Conservation (phyloP, 305 asterid genomes). For the Fraxinus velutina region DNA sequence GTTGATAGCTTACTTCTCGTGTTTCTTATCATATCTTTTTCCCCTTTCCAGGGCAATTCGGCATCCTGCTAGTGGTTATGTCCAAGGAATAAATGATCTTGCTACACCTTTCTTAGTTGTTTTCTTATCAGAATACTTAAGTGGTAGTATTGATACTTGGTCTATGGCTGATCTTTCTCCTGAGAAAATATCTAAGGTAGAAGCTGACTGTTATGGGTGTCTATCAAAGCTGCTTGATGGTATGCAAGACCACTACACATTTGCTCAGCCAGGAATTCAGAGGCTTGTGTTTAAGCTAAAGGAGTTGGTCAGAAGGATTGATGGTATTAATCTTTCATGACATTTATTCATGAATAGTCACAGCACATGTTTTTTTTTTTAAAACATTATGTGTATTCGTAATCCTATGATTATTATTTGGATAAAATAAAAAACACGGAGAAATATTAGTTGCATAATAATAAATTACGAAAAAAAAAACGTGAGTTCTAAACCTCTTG, state of each 20-base stretch:
- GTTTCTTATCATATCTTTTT: slow-evolving; percentile 12
- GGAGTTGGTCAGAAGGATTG: slow-evolving; percentile 93
- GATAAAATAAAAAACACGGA: not conserved
- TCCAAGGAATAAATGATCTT: slow-evolving; percentile 97
- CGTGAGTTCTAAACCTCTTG: not conserved
- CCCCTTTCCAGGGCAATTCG: slow-evolving; percentile 78
- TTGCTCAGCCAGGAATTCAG: slow-evolving; percentile 99
- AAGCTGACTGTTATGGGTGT: slow-evolving; percentile 99
- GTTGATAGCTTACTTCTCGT: not conserved
- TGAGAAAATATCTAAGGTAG: slow-evolving; percentile 62
- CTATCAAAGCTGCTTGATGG: slow-evolving; percentile 93
- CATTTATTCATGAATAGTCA: not conserved
- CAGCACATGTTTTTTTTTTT: not conserved
- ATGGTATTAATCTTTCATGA: slow-evolving; percentile 45
- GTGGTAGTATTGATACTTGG: slow-evolving; percentile 82
- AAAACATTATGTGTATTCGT: not conserved
- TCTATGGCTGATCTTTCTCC: slow-evolving; percentile 58
- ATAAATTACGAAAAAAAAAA: not conserved
- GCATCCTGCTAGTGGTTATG: slow-evolving; percentile 99
- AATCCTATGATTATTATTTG: not conserved
- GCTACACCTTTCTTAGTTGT: slow-evolving; percentile 95
- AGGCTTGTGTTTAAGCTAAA: slow-evolving; percentile 90
- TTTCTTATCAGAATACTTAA: slow-evolving; percentile 80
- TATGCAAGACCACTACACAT: slow-evolving; percentile 98
- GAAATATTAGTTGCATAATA: not conserved